Evolutionary conservation across 1,284 basidiomycete species (phyloP).

Genomic region (Athelia sp.): DNA sequence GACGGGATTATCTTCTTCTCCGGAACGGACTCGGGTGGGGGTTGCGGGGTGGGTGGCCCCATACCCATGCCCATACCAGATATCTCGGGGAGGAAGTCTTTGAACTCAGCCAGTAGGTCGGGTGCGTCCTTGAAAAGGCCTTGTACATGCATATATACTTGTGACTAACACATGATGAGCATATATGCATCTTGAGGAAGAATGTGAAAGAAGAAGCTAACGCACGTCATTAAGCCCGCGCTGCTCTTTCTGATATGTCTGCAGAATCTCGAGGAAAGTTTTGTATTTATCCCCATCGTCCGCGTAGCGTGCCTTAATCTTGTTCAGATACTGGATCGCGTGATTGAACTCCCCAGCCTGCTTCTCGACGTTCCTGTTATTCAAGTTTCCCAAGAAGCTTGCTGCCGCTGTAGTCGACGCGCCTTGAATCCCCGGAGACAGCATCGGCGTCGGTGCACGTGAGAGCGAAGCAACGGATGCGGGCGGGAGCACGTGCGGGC

Average conservation of each 20-base stretch:
- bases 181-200: neutral
- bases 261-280: constrained; percentile 96
- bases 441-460: constrained; percentile 34
- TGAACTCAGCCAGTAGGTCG: constrained; percentile 94
- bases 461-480: constrained; percentile 29
- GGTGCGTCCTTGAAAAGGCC: constrained; percentile 89
- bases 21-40: no score
- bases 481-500: constrained; percentile 18
- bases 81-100: constrained; percentile 88
- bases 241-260: constrained; percentile 96
- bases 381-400: constrained; percentile 54
- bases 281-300: constrained; percentile 96
- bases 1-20: constrained; percentile 39
- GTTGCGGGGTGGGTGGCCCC: no score
- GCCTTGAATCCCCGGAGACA: constrained; percentile 31
- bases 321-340: constrained; percentile 97
- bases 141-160: constrained; percentile 93
- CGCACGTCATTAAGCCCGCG: constrained; percentile 83
- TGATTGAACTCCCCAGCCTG: constrained; percentile 86
- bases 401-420: constrained; percentile 47
- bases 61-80: constrained; percentile 31
- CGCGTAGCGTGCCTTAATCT: constrained; percentile 95
- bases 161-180: constrained; percentile 32
- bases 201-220: constrained; percentile 12
- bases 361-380: constrained; percentile 38